Conservation (phyloP, 164 flowering plant genomes). For the Euptelea pleiosperma region DNA sequence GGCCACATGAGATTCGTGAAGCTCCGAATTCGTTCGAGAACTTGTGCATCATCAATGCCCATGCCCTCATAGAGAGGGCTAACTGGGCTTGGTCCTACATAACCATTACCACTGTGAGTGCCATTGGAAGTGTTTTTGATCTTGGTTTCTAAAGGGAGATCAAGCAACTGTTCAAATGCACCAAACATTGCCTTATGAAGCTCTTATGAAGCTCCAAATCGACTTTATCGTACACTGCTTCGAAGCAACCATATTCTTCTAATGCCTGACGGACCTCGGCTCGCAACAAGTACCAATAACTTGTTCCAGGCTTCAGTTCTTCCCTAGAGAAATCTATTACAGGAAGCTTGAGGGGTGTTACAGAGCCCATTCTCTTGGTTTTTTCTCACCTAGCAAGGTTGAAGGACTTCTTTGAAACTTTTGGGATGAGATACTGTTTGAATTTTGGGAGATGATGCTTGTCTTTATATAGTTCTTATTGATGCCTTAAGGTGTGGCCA, state of each 20-base stretch:
- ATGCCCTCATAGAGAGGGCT: constrained; percentile 46
- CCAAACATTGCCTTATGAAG: constrained; percentile 25
- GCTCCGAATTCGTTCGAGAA: constrained; percentile 18
- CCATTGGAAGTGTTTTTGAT: constrained; percentile 29
- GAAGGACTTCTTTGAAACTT: no score
- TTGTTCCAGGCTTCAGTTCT: constrained; percentile 29
- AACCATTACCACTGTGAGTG: constrained; percentile 48
- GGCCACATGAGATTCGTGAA: no score
- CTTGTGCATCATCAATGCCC: constrained; percentile 35
- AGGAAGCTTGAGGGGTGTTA: constrained; percentile 34
- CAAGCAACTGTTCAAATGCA: constrained; percentile 35
- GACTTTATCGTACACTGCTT: constrained; percentile 33
- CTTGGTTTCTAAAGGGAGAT: constrained; percentile 50
- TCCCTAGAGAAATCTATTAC: constrained; percentile 32
- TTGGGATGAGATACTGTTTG: no score
- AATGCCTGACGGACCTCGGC: constrained; percentile 36
- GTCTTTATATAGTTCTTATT: no score
- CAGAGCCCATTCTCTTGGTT: no score
- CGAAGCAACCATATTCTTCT: constrained; percentile 51
- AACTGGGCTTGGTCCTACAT: constrained; percentile 41
- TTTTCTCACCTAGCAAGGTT: no score
- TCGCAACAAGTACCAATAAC: constrained; percentile 30
- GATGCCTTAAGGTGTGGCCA: no score
- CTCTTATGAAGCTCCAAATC: no score
- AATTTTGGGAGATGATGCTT: no score